phyloP scores from a whole-genome alignment of 2,329 filamentous ascomycete genomes.

The Calonectria leucothoes region DNA sequence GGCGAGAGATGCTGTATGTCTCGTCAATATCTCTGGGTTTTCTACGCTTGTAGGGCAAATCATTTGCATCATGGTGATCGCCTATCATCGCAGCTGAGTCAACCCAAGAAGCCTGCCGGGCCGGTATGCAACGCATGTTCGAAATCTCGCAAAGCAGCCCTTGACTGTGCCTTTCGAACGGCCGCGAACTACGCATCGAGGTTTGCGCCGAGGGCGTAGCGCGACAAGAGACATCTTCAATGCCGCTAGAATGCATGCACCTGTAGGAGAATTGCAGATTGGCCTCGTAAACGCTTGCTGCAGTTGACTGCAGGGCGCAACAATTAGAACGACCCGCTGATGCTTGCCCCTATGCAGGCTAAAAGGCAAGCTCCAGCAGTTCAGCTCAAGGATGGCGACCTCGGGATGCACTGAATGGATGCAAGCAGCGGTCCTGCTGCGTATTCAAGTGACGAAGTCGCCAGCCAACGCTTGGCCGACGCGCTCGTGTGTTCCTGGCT shows the following conservation, averaged over 20 bases:
- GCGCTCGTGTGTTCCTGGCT: neutral
- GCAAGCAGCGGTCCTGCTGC: neutral
- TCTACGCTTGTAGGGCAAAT: neutral
- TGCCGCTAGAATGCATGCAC: neutral
- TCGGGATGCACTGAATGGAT: constrained; percentile 12
- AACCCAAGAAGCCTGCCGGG: constrained; percentile 1
- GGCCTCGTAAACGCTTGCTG: constrained; percentile 9
- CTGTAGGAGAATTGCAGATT: neutral
- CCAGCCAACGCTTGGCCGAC: neutral
- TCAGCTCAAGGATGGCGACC: constrained; percentile 5
- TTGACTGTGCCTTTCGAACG: neutral
- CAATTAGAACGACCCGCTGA: constrained; percentile 6
- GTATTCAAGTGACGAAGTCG: neutral
- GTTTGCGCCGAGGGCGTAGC: neutral
- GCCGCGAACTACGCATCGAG: neutral
- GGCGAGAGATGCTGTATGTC: neutral
- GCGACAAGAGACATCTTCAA: neutral
- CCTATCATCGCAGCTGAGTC: neutral
- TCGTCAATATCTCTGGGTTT: neutral
- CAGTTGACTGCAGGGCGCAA: constrained; percentile 2
- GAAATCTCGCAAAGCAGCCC: neutral
- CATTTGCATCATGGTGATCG: neutral
- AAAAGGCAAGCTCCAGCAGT: neutral
- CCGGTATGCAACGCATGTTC: neutral
- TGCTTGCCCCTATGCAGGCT: constrained; percentile 10